Conservation (phyloP, 148 eudicot species). For the Chenopodium suecicum region DNA sequence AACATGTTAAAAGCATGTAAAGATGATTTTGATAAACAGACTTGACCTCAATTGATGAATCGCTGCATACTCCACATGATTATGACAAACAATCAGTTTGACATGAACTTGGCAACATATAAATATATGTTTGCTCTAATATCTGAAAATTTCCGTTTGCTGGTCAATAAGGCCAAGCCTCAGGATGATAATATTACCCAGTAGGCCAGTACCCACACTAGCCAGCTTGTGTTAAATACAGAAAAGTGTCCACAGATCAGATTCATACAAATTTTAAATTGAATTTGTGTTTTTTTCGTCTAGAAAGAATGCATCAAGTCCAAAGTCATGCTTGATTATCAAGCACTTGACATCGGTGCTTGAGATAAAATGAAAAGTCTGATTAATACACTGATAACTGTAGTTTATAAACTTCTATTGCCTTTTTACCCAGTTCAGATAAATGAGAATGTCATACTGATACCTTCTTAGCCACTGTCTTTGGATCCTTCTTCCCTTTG, state of each 20-base stretch:
- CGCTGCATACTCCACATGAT: background rate
- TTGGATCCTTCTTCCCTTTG: slow-evolving; percentile 83
- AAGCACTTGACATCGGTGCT: background rate
- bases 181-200: background rate
- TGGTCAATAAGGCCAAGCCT: background rate
- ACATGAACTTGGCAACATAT: background rate
- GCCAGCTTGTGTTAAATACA: background rate
- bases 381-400: background rate
- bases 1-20: background rate
- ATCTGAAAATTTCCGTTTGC: background rate
- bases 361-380: background rate
- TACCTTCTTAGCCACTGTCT: slow-evolving; percentile 96
- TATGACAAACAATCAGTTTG: background rate
- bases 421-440: background rate
- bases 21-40: background rate
- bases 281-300: background rate
- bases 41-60: background rate
- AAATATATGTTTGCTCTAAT: background rate
- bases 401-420: background rate
- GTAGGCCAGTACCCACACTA: background rate
- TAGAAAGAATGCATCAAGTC: background rate
- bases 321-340: background rate
- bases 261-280: background rate
- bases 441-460: background rate
- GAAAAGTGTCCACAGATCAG: background rate